These are phyloP conservation scores for Diaporthe humulicola DNA, from an alignment of 2,329 filamentous ascomycete species.

Conservation along the genomic window DNA sequence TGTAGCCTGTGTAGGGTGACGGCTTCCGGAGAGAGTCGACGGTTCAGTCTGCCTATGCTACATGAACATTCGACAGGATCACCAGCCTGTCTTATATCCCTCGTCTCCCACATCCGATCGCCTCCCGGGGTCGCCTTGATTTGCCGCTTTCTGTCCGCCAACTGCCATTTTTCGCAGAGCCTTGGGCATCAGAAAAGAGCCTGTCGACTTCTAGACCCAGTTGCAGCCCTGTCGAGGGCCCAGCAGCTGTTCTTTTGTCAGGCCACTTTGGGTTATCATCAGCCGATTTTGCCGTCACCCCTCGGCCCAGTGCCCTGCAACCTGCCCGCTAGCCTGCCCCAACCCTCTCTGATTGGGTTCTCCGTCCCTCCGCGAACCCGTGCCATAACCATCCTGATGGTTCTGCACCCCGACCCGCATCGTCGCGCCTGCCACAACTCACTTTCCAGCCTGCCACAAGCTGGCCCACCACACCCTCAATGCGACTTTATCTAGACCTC, in stretches of 20 bases:
- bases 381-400: background rate
- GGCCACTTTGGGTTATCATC: slow-evolving; percentile 35
- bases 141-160: background rate
- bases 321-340: slow-evolving; percentile 16
- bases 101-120: background rate
- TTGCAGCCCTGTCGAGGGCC: slow-evolving; percentile 15
- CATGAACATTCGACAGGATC: slow-evolving; percentile 2
- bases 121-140: background rate
- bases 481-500: slow-evolving; percentile 17
- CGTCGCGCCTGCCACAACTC: slow-evolving; percentile 1
- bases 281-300: slow-evolving; percentile 38
- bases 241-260: slow-evolving; percentile 31
- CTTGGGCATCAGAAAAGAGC: slow-evolving; percentile 1
- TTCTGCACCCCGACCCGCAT: background rate
- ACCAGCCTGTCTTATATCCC: slow-evolving; percentile 20
- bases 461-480: background rate
- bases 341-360: slow-evolving; percentile 27
- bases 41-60: background rate
- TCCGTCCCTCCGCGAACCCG: slow-evolving; percentile 9
- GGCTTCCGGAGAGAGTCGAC: background rate
- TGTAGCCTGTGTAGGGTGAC: too few species aligned
- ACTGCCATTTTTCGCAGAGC: background rate
- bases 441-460: background rate
- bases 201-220: slow-evolving; percentile 5
- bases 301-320: slow-evolving; percentile 12